Evolutionary conservation across 495 filamentous ascomycete species (phyloP), one percentile per base, ranked within the genome.

Genomic region (Penicillium cinerascens): DNA sequence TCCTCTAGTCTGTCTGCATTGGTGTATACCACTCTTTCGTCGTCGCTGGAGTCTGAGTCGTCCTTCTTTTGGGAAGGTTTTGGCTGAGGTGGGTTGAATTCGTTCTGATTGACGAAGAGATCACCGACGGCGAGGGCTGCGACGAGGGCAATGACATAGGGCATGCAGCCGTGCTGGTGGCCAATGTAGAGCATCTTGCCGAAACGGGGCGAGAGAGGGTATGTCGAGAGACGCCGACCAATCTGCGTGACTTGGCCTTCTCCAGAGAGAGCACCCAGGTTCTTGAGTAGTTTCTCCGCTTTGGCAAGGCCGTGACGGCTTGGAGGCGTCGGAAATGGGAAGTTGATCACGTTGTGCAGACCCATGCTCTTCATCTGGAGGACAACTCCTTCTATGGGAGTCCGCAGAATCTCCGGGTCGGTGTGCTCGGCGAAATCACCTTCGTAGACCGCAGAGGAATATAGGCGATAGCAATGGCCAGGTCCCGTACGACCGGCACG

Each of bases 321-420:
- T 17, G 93, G 95, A 6, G 90, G 85, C 3, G 95, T 96, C 7
- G 95, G 95, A 66, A 97, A 99, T n/a, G 93, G 95, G 67, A 99
- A 99, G 61, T 92, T 95, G 63, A 86, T 82, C 2, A 97, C 87
- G 48, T 91, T 86, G 55, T 92, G 88, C 20, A 97, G 78, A 50
- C 89, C 89, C 90, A 97, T 96, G 55, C 87, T 85, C 74, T 97
- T 97, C 61, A 99, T 86, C 63, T 96, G 92, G 8, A 99, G 78
- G 6, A 97, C 91, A 15, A 97, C 87, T 49, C 84, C 80, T 67
- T 99, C 95, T 38, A 97, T 89, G 15, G 95, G 95, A 71, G 92
- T 95, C 8, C 91, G 82, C 29, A 95, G 69, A 46, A 99, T 86
- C 72, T 99, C 95, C 0, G 95, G 91, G 18, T 89, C 83, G 0